These are phyloP conservation scores for Pestalotiopsis sp. DNA, from an alignment of 2,329 filamentous ascomycete species.

Conservation along the genomic window DNA sequence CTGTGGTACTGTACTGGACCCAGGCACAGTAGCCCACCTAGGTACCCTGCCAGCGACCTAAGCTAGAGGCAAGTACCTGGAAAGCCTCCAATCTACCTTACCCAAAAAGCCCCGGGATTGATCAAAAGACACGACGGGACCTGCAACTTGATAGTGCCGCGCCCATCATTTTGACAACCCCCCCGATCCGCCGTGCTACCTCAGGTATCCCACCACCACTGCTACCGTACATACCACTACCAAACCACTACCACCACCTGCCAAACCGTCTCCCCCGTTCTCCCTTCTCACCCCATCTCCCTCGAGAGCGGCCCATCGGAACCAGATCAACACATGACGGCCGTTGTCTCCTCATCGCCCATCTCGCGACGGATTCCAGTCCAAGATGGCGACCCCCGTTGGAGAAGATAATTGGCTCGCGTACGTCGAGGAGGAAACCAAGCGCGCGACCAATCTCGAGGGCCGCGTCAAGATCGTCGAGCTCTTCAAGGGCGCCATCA, in stretches of 20 bases:
- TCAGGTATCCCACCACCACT: background rate
- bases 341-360: background rate
- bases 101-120: background rate
- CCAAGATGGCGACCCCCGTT: conserved; percentile 58
- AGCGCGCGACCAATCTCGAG: conserved; percentile 64
- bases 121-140: background rate
- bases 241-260: background rate
- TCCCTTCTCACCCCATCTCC: background rate
- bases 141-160: background rate
- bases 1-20: background rate
- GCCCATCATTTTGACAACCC: background rate
- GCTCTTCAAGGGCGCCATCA: conserved; percentile 69
- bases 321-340: conserved; percentile 2
- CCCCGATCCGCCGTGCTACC: background rate
- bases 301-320: background rate
- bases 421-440: conserved; percentile 73
- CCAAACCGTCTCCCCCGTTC: background rate
- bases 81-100: background rate
- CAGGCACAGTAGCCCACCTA: too few species aligned
- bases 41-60: background rate
- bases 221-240: background rate
- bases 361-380: conserved; percentile 4
- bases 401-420: conserved; percentile 80
- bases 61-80: background rate
- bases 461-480: conserved; percentile 72